Base-by-base conservation (phyloP, 2,329 filamentous ascomycete genomes). In the Fusarium penzigii region DNA sequence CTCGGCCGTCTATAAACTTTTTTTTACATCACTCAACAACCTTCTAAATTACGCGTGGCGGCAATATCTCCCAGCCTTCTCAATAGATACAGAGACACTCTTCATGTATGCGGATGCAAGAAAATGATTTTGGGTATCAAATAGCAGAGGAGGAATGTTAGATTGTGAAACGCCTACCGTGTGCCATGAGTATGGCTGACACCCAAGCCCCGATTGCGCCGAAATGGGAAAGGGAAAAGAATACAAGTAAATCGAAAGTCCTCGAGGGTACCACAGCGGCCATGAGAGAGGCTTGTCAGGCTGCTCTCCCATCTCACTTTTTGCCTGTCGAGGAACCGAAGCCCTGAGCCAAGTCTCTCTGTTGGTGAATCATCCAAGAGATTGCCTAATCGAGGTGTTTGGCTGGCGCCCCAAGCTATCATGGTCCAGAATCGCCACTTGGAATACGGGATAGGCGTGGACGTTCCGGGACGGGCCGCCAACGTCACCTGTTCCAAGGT, bases 41-140 rank as follows among this genome's bases (percentile, higher is more conserved):
- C 13, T 36, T 36, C 32, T 36, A 11, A 11, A 14, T 36, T 14
- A 36, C 10, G 32, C 32, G 32, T 36, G 13, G 32, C 13, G 10
- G 32, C 13, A 36, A 11, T 11, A 53, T 50, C 42, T 44, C 39
- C 51, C 3, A 53, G 46, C 32, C 48, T 52, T 38, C 55, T 52
- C 46, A 47, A 14, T 42, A 48, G 42, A 48, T 51, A 20, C 44
- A 32, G 20, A 36, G 34, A 41, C 43, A 49, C 16, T 32, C 5
- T 36, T 49, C 39, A 46, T 51, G 46, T 48, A 53, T 40, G 57
- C 49, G 48, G 48, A 51, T 44, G 40, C 34, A 47, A 46, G 39
- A 62, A 51, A 57, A 51, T 42, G 46, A 44, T 53, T 42, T 44
- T 49, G 58, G 64, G 64, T 66, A 66, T 66, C 64, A 64, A 65